Base-by-base conservation (phyloP, 169 alveolate genomes). In the Babesia gibsoni region DNA sequence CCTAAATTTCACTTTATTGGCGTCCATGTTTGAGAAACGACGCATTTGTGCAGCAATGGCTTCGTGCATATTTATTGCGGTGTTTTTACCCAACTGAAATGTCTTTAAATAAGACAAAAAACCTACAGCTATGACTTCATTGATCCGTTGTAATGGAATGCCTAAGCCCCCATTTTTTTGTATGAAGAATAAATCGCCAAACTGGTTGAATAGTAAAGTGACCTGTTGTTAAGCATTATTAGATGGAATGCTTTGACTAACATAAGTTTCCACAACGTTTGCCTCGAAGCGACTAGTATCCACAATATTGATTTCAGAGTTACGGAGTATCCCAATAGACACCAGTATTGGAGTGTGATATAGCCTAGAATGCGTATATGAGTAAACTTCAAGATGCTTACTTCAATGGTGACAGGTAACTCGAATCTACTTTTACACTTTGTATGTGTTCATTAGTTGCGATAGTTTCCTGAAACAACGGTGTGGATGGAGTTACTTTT, bases 201-300 rank as follows among this genome's bases (percentile, higher is more conserved):
- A 73, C n/a, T 64, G 69, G 42, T 73, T 73, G 27, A 64, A 73
- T 0, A 61, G 53, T 4, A 73, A n/a, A 7, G 67, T 29, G 9
- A 73, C 23, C 84, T 73, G 18, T 8, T 1, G 29, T 18, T 18
- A 0, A 4, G 22, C 4, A 14, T 57, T 8, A 7, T 16, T 27
- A 32, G 14, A 3, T n/a, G 39, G 1, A 0, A 20, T 8, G 12
- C 33, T 5, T 10, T 20, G 10, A 25, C 46, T 7, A 48, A 64
- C 84, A 10, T 59, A 77, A 4, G 84, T 73, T 3, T 27, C 39
- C 16, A 52, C 46, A 18, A 61, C 8, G 27, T 20, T 27, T 64
- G 59, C 77, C 29, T 73, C 84, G 20, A 73, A 61, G 18, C 64
- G 9, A 33, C 41, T 73, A 16, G 78, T 25, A 29, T 73, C 84